phyloP scores from a whole-genome alignment of 345 rosid genomes.

The Combretum micranthum region DNA sequence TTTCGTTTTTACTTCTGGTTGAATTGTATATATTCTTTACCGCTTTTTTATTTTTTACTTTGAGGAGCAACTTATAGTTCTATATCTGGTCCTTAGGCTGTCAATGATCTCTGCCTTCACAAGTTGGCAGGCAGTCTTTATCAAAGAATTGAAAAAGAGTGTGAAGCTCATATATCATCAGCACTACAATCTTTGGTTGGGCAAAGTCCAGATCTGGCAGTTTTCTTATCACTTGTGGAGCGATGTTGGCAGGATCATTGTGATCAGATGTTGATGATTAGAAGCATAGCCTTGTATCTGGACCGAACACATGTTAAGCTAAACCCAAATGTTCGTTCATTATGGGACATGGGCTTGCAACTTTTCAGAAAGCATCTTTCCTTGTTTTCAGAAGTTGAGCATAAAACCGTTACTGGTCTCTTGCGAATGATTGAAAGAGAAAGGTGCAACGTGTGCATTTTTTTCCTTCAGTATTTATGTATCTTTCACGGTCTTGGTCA shows the following conservation, averaged over 20 bases:
- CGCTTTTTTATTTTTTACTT: conserved; percentile 3
- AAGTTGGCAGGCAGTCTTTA: conserved; percentile 91
- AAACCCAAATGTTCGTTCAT: conserved; percentile 66
- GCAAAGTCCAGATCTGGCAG: conserved; percentile 88
- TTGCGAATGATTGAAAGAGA: conserved; percentile 90
- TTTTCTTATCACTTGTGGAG: conserved; percentile 85
- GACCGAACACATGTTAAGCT: conserved; percentile 94
- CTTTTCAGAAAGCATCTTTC: conserved; percentile 90
- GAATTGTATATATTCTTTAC: conserved; percentile 7
- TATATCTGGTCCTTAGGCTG: conserved; percentile 54
- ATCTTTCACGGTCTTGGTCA: background rate
- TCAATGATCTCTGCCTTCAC: conserved; percentile 80
- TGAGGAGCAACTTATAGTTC: conserved; percentile 8
- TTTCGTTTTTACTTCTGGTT: background rate
- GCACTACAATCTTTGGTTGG: conserved; percentile 82
- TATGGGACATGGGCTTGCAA: conserved; percentile 99
- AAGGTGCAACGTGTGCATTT: conserved; percentile 38
- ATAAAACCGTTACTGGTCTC: conserved; percentile 90
- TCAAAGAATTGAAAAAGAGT: conserved; percentile 77
- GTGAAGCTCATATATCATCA: conserved; percentile 70
- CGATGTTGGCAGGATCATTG: conserved; percentile 96
- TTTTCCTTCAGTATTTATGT: background rate
- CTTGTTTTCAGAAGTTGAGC: conserved; percentile 78
- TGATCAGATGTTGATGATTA: conserved; percentile 93
- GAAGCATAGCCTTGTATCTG: conserved; percentile 86